Evolutionary conservation across 1,284 basidiomycete genomes (phyloP).

Genomic region (Clitocybe nebularis): DNA sequence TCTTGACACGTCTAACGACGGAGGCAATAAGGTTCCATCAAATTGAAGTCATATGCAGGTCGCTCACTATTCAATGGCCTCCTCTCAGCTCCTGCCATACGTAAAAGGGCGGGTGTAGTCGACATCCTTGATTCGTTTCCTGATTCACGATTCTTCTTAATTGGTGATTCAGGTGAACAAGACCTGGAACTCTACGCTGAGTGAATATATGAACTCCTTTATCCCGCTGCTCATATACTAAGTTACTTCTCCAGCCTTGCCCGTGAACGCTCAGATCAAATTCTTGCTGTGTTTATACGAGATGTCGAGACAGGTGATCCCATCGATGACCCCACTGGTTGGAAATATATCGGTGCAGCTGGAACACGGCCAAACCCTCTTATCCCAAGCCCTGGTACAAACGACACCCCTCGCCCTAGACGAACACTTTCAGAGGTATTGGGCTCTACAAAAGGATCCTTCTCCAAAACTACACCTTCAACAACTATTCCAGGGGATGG

Average conservation of each 20-base stretch:
- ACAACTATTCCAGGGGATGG: neutral
- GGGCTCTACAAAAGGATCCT: neutral
- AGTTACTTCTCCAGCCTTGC: constrained; percentile 46
- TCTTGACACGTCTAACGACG: constrained; percentile 12
- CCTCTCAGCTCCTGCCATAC: constrained; percentile 66
- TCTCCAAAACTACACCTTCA: neutral
- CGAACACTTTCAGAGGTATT: constrained; percentile 14
- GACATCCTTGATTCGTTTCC: constrained; percentile 79
- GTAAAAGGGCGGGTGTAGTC: constrained; percentile 76
- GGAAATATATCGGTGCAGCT: constrained; percentile 24
- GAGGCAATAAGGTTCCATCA: constrained; percentile 69
- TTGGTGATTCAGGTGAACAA: constrained; percentile 88
- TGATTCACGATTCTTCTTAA: constrained; percentile 71
- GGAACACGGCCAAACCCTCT: constrained; percentile 20
- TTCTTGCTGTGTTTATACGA: constrained; percentile 72
- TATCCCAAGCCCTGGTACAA: constrained; percentile 11
- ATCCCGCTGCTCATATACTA: no score
- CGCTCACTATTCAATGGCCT: constrained; percentile 78
- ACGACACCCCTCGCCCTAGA: constrained; percentile 12
- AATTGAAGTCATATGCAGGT: constrained; percentile 78
- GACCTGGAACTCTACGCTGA: constrained; percentile 82
- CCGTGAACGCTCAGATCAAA: constrained; percentile 58
- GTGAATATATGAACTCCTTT: no score
- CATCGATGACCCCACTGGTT: constrained; percentile 59
- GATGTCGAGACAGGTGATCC: constrained; percentile 28